Percentiles rank a stretch among this genome's conserved stretches.
These are phyloP conservation scores for Kodamaea hsintzibuensis DNA, from an alignment of 805 yeast genomes.

Conservation along the genomic window DNA sequence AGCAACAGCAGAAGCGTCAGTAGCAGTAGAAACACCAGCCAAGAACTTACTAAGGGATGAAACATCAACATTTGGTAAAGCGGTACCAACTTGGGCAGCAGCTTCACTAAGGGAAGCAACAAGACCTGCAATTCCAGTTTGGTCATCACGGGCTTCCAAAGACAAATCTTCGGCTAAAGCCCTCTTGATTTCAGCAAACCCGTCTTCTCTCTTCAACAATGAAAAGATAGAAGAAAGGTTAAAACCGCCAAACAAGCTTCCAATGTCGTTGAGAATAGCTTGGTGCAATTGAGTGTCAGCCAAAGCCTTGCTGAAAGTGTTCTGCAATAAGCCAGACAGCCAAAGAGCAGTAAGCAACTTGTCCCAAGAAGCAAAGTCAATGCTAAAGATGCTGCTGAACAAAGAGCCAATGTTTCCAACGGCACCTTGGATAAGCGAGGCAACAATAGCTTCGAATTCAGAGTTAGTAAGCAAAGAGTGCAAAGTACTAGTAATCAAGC, in stretches of 20 bases:
- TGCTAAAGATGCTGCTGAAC: constrained; percentile 10
- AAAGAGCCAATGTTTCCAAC: constrained; percentile 21
- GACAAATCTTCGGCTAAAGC: neutral
- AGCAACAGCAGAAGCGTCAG: neutral
- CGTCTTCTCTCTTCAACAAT: constrained; percentile 4
- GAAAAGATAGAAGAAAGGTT: constrained; percentile 4
- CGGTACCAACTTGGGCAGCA: neutral
- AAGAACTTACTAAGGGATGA: neutral
- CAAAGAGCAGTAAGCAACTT: constrained; percentile 22
- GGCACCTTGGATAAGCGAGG: constrained; percentile 22
- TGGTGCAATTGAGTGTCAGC: constrained; percentile 20
- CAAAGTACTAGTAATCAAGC: constrained; percentile 26
- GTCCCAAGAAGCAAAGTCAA: constrained; percentile 18
- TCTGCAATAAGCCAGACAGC: constrained; percentile 25
- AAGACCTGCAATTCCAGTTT: neutral
- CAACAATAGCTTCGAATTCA: constrained; percentile 26
- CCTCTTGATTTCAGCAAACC: neutral
- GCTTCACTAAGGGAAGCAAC: neutral
- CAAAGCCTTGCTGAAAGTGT: constrained; percentile 24
- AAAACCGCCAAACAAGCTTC: constrained; percentile 17
- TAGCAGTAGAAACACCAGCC: neutral
- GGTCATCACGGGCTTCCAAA: neutral
- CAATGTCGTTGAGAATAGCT: constrained; percentile 25
- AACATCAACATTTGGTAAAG: neutral
- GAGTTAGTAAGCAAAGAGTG: constrained; percentile 22